A percentile compares a stretch with the other conserved stretches of the same genome.
These are phyloP conservation scores for Peronospora destructor DNA, from an alignment of 352 stramenopile species.

Conservation along the genomic window DNA sequence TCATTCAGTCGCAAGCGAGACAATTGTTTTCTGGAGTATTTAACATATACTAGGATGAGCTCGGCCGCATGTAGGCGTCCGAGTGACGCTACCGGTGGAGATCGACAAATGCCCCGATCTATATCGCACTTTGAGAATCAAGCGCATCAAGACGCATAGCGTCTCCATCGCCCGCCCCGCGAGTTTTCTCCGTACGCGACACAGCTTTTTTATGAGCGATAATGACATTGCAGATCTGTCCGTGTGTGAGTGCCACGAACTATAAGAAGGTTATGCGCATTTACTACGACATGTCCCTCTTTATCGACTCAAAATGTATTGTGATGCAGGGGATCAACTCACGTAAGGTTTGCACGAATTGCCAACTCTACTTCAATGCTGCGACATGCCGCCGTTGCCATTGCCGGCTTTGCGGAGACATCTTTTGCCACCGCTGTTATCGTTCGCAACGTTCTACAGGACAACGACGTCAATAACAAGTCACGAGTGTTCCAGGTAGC, in stretches of 20 bases:
- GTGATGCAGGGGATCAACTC: slow-evolving; percentile 39
- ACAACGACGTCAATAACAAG: slow-evolving; percentile 11
- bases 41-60: slow-evolving; percentile 56
- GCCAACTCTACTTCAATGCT: slow-evolving; percentile 48
- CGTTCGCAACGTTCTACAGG: slow-evolving; percentile 37
- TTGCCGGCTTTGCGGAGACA: slow-evolving; percentile 69
- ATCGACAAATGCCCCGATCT: slow-evolving; percentile 56
- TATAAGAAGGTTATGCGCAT: slow-evolving; percentile 45
- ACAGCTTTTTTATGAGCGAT: slow-evolving; percentile 49
- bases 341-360: slow-evolving; percentile 49
- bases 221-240: slow-evolving; percentile 40
- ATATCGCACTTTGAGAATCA: slow-evolving; percentile 36
- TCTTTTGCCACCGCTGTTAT: slow-evolving; percentile 72
- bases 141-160: slow-evolving; percentile 44
- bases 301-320: slow-evolving; percentile 61
- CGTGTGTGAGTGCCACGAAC: slow-evolving; percentile 24
- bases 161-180: slow-evolving; percentile 41
- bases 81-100: slow-evolving; percentile 54
- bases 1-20: slow-evolving; percentile 54
- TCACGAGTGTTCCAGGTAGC: slow-evolving; percentile 43
- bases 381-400: slow-evolving; percentile 57
- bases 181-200: slow-evolving; percentile 28
- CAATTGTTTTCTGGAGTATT: slow-evolving; percentile 68
- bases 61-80: slow-evolving; percentile 50
- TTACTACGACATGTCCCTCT: slow-evolving; percentile 50